phyloP scores from a whole-genome alignment of 1,139 yeast genomes.

The Geotrichum restrictum region DNA sequence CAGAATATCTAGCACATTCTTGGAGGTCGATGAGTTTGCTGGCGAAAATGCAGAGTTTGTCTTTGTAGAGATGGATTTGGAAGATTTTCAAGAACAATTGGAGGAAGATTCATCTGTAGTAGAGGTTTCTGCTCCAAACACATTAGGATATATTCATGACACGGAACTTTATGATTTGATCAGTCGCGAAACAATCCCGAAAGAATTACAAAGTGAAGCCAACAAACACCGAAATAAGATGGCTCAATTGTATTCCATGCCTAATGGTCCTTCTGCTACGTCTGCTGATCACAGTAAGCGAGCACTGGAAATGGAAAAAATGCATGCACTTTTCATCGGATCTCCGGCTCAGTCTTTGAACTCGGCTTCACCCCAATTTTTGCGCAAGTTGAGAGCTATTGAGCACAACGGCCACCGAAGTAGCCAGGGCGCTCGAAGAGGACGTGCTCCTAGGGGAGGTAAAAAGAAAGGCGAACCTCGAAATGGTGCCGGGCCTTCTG shows the following conservation, averaged over 20 bases:
- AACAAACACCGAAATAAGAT: not conserved
- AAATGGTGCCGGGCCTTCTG: too few relatives aligned
- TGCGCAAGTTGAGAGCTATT: conserved; percentile 16
- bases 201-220: not conserved
- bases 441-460: not conserved
- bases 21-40: conserved; percentile 18
- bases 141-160: conserved; percentile 1
- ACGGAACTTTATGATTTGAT: not conserved
- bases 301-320: conserved; percentile 9
- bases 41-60: conserved; percentile 14
- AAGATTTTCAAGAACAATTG: not conserved
- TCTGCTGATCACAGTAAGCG: conserved; percentile 1
- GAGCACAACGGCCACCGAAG: conserved; percentile 5
- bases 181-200: not conserved
- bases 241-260: not conserved
- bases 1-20: conserved; percentile 14
- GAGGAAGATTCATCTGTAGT: conserved; percentile 2
- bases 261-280: not conserved
- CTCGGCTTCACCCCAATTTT: conserved; percentile 19
- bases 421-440: not conserved
- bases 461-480: too few relatives aligned
- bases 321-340: conserved; percentile 17
- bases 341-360: conserved; percentile 16
- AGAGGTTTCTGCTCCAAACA: not conserved
- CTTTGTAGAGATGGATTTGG: conserved; percentile 10